These are phyloP conservation scores for Chaetomium cochliodes DNA, from an alignment of 495 filamentous ascomycete species.

Conservation along the genomic window DNA sequence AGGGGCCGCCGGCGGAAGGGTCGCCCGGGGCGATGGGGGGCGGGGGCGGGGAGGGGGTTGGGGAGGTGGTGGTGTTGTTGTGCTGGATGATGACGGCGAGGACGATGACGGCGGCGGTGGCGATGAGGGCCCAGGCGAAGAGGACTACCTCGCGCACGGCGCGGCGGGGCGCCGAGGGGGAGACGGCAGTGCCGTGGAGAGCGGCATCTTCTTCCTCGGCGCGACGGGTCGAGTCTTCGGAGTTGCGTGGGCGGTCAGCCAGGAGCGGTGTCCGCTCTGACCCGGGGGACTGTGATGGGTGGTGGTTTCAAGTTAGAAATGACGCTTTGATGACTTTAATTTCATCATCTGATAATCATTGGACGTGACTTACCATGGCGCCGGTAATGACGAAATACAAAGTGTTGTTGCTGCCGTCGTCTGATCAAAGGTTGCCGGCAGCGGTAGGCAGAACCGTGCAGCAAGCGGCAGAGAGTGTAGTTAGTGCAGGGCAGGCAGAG, in stretches of 20 bases:
- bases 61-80: constrained; percentile 40
- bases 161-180: constrained; percentile 18
- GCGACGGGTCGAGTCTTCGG: constrained; percentile 28
- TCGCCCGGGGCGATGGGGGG: constrained; percentile 17
- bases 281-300: constrained; percentile 16
- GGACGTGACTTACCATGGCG: constrained; percentile 19
- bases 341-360: background rate
- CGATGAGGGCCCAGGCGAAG: constrained; percentile 85
- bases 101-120: constrained; percentile 73
- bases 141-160: constrained; percentile 59
- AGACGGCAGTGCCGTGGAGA: constrained; percentile 20
- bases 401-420: background rate
- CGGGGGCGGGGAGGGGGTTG: constrained; percentile 5
- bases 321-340: background rate
- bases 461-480: background rate
- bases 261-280: constrained; percentile 39
- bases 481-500: too few species aligned
- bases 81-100: constrained; percentile 74
- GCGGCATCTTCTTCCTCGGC: constrained; percentile 38
- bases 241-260: constrained; percentile 24
- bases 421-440: background rate
- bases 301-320: background rate
- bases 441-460: background rate
- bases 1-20: constrained; percentile 63
- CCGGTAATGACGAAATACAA: background rate